A percentile compares a stretch with the other conserved stretches of the same genome.
These are phyloP conservation scores for Stevia rebaudiana DNA, from an alignment of 140 eudicot species.

Conservation along the genomic window DNA sequence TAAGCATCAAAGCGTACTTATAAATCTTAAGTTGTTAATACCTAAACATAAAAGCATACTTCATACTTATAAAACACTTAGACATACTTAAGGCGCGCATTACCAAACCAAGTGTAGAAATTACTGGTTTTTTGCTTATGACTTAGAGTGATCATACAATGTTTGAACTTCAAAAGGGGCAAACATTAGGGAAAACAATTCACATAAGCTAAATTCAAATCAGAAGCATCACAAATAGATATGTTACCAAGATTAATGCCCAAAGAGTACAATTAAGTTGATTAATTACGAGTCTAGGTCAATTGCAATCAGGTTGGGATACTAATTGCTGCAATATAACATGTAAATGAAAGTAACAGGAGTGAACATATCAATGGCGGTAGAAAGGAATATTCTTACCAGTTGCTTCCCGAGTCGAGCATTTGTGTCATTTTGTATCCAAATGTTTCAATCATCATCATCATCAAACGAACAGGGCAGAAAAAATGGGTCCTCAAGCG, in stretches of 20 bases:
- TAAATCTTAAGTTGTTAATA: no score
- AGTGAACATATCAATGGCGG: conserved; percentile 4
- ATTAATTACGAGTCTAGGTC: neutral
- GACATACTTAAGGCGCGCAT: no score
- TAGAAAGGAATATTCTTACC: neutral
- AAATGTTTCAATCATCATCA: neutral
- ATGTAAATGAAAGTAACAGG: conserved; percentile 5
- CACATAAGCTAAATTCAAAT: neutral
- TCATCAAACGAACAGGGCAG: neutral
- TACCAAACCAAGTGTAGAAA: no score
- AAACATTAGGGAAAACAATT: neutral
- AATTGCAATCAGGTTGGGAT: neutral
- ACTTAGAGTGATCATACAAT: neutral
- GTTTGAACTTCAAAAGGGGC: neutral
- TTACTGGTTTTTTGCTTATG: neutral
- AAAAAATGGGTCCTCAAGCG: no score
- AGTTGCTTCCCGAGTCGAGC: neutral
- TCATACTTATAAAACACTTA: neutral
- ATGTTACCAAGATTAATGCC: neutral
- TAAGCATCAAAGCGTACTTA: no score
- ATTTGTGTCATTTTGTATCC: neutral
- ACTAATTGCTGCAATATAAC: no score
- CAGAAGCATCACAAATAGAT: neutral
- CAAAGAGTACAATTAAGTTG: neutral
- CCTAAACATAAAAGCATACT: no score